phyloP scores from a whole-genome alignment of 2,329 filamentous ascomycete species.

The Verticillium isaacii region DNA sequence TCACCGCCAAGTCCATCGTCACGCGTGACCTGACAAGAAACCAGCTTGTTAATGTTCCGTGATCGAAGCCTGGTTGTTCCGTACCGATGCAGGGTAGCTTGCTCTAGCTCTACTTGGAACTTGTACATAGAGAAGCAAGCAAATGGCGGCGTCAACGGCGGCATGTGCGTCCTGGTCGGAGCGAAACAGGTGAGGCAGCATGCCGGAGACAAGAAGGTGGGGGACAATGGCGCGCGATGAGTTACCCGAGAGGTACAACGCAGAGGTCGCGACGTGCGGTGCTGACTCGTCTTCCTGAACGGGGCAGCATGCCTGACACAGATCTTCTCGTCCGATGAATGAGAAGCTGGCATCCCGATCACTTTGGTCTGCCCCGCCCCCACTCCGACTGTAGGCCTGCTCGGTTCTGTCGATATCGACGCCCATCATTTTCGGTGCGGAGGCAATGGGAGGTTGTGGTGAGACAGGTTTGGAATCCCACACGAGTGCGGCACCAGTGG shows the following conservation, averaged over 20 bases:
- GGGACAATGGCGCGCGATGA: background rate
- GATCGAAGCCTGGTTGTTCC: background rate
- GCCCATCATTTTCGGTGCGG: background rate
- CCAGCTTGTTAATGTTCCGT: background rate
- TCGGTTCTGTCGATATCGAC: background rate
- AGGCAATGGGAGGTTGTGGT: background rate
- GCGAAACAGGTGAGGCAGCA: background rate
- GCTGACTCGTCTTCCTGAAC: background rate
- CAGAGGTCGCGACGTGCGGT: background rate
- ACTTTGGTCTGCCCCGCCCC: background rate
- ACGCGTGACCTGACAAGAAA: background rate
- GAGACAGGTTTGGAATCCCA: background rate
- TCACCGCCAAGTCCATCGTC: background rate
- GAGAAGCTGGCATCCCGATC: background rate
- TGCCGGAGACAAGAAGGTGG: background rate
- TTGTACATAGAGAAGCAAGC: background rate
- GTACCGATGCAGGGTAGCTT: background rate
- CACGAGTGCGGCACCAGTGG: slow-evolving; percentile 8
- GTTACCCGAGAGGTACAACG: background rate
- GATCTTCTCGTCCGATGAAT: background rate
- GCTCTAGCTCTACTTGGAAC: background rate
- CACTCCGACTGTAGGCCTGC: background rate
- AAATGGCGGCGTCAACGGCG: background rate
- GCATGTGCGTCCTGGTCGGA: background rate
- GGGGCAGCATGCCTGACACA: background rate